Evolutionary conservation across 2,329 filamentous ascomycete species (phyloP), one percentile per base, ranked within the genome.

Genomic region (Phyllosticta citribraziliensis): DNA sequence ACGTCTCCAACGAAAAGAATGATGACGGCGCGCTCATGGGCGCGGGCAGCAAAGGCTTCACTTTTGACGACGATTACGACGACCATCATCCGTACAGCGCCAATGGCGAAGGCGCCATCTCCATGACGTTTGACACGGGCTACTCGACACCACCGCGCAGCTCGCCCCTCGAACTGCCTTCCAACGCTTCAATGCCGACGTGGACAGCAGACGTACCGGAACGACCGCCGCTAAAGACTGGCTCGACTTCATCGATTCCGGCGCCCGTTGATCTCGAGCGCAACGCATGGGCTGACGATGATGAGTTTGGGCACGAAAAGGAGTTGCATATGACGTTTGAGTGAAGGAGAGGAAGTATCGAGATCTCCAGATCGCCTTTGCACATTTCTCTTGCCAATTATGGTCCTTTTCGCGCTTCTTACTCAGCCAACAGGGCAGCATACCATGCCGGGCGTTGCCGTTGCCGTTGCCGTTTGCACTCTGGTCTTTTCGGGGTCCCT

Each of bases 321-420:
- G 76, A 79, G 63, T 70, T 80, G 50, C 71, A 75, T 68, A 79
- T 80, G 78, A 77, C 75, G 24, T 80, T 80, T 68, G 73, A 74
- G 58, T 75, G 50, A 57, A 52, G 25, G 52, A 30, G 9, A 30
- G 9, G 27, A 30, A 30, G 27, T 30, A 27, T 30, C 27, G 27
- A 30, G 27, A 5, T 8, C 5, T 6, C 27, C 3, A 5, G 5
- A 30, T 51, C 24, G 56, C 40, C 17, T 6, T 25, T 20, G 2
- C 19, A 17, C 35, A 14, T 17, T 57, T 51, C 55, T 47, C 25
- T 20, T 47, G 27, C 25, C 24, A 17, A 20, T 22, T 10, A 2
- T 56, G 20, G 54, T 47, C 22, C 10, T 24, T 20, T 20, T 12
- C 8, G 10, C 27, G 27, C 20, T n/a, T 11, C 8, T 35, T 35